These are phyloP conservation scores for Trametes coccinea DNA, from an alignment of 768 basidiomycete genomes.

Conservation along the genomic window DNA sequence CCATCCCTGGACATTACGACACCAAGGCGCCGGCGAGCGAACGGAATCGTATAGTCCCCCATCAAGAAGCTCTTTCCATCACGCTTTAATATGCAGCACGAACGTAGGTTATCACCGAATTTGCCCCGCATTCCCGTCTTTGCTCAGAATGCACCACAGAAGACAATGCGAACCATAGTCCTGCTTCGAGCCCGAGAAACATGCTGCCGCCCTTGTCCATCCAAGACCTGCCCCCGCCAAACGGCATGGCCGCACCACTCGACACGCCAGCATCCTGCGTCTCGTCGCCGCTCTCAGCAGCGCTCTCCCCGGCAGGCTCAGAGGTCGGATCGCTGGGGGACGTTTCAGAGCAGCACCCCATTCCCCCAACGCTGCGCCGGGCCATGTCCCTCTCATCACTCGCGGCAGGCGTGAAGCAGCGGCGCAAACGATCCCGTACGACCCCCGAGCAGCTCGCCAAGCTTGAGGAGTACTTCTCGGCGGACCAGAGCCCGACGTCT, in stretches of 20 bases:
- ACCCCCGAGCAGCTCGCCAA: constrained; percentile 79
- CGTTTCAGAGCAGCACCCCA: background rate
- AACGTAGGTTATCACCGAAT: background rate
- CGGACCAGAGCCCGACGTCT: constrained; percentile 72
- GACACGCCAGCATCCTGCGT: constrained; percentile 4
- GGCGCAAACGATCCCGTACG: constrained; percentile 60
- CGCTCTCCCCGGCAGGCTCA: constrained; percentile 8
- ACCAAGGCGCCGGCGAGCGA: background rate
- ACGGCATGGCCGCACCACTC: background rate
- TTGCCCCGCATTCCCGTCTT: background rate
- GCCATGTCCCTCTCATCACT: constrained; percentile 14
- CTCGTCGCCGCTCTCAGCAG: constrained; percentile 13
- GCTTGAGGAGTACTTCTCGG: constrained; percentile 67
- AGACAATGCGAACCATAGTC: background rate
- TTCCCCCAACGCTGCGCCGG: constrained; percentile 6
- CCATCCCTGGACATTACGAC: background rate
- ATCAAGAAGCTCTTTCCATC: background rate
- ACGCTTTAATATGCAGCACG: constrained; percentile 2
- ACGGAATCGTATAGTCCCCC: background rate
- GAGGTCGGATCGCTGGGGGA: background rate
- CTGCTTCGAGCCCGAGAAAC: background rate
- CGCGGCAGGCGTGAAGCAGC: constrained; percentile 45
- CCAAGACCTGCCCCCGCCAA: constrained; percentile 3
- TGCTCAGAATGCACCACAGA: background rate
- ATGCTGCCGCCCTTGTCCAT: constrained; percentile 1